Evolutionary conservation across 2,329 filamentous ascomycete species (phyloP).

Genomic region (Verticillium tricorpus): DNA sequence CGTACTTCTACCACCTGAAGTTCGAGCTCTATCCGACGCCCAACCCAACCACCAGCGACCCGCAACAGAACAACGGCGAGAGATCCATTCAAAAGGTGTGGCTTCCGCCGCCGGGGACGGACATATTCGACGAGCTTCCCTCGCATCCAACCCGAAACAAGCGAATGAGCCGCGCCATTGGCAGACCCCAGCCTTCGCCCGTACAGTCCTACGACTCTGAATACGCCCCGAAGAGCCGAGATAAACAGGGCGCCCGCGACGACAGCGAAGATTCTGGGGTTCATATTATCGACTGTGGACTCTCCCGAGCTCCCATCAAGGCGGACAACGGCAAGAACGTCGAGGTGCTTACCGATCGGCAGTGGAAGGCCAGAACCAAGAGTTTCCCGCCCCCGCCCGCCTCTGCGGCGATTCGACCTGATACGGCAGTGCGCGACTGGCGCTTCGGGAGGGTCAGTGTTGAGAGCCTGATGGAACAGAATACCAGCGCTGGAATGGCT

Average conservation of each 20-base stretch:
- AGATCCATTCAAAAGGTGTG: conserved; percentile 32
- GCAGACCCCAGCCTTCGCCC: conserved; percentile 9
- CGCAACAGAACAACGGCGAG: not conserved
- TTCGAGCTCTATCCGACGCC: conserved; percentile 57
- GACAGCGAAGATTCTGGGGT: conserved; percentile 7
- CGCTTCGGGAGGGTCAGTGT: conserved; percentile 75
- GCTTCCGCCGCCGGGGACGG: conserved; percentile 42
- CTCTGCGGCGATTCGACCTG: conserved; percentile 38
- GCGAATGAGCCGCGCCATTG: not conserved
- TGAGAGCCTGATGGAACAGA: conserved; percentile 64
- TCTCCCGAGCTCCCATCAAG: conserved; percentile 26
- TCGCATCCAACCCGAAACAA: conserved; percentile 33
- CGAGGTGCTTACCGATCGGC: conserved; percentile 33
- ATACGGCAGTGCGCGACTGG: conserved; percentile 63
- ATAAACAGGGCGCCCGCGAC: not conserved
- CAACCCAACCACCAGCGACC: conserved; percentile 22
- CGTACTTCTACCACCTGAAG: conserved; percentile 62
- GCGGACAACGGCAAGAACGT: conserved; percentile 26
- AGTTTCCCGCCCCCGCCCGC: conserved; percentile 39
- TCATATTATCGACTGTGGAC: conserved; percentile 47
- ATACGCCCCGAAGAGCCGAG: not conserved
- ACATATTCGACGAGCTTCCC: conserved; percentile 54
- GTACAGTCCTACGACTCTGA: conserved; percentile 11
- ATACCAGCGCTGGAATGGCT: conserved; percentile 24
- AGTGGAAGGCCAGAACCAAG: conserved; percentile 32